These are phyloP conservation scores for Nannizzia gypsea DNA, from an alignment of 2,329 filamentous ascomycete genomes.

Conservation along the genomic window DNA sequence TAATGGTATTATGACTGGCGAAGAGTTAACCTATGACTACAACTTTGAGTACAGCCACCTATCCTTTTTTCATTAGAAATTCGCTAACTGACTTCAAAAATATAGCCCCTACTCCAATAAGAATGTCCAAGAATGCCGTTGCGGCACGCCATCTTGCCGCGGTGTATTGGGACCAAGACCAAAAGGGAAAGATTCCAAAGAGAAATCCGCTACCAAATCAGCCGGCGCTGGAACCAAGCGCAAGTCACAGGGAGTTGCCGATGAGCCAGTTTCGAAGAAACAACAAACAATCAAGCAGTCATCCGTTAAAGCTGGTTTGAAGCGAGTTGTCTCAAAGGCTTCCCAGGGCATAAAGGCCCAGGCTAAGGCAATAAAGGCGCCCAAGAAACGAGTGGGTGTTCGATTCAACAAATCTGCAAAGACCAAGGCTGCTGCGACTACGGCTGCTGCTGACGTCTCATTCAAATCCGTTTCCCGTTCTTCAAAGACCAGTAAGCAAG, in stretches of 20 bases:
- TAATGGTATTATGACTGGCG: slow-evolving; percentile 78
- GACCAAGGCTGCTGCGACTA: neutral
- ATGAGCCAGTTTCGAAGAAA: slow-evolving; percentile 23
- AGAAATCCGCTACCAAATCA: slow-evolving; percentile 11
- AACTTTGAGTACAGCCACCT: slow-evolving; percentile 50
- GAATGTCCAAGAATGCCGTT: slow-evolving; percentile 53
- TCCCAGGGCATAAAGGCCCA: neutral
- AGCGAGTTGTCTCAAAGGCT: slow-evolving; percentile 22
- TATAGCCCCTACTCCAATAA: slow-evolving; percentile 47
- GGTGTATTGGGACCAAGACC: slow-evolving; percentile 49
- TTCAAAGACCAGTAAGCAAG: neutral
- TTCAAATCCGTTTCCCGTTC: neutral
- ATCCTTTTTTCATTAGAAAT: neutral
- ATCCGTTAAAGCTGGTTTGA: slow-evolving; percentile 25
- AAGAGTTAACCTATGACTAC: slow-evolving; percentile 92
- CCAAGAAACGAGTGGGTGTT: neutral
- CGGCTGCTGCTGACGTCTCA: neutral
- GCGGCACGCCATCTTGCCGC: slow-evolving; percentile 49
- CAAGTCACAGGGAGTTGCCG: slow-evolving; percentile 19
- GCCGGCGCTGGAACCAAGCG: slow-evolving; percentile 23
- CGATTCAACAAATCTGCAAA: slow-evolving; percentile 4
- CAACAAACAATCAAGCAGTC: slow-evolving; percentile 16
- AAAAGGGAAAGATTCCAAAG: slow-evolving; percentile 33
- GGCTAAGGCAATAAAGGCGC: neutral
- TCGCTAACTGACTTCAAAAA: neutral